Conservation (phyloP, 441 rosid species). For the Melastoma candidum region DNA sequence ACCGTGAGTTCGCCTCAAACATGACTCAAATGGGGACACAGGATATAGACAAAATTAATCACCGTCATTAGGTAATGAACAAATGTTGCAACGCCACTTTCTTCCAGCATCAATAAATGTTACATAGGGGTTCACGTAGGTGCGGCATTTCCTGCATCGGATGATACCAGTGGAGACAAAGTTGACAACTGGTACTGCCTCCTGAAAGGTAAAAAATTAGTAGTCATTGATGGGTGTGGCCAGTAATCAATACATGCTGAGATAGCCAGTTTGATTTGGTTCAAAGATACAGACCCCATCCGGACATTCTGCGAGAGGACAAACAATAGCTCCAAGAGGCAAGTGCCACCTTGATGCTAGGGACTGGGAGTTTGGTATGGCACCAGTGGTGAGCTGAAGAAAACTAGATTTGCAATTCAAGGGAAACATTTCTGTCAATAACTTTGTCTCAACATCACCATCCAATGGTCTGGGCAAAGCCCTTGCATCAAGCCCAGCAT, state of each 20-base stretch:
- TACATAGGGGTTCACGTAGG: conserved; percentile 92
- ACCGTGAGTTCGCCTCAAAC: no score
- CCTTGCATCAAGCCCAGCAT: conserved; percentile 67
- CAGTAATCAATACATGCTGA: conserved; percentile 6
- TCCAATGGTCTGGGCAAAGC: conserved; percentile 91
- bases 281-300: conserved; percentile 64
- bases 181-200: conserved; percentile 89
- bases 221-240: conserved; percentile 14
- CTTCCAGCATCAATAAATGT: conserved; percentile 92
- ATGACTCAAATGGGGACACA: not conserved
- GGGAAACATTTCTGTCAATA: conserved; percentile 51
- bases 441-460: conserved; percentile 73
- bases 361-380: conserved; percentile 89
- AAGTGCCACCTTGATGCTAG: conserved; percentile 97
- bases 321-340: conserved; percentile 97
- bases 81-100: conserved; percentile 98
- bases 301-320: conserved; percentile 96
- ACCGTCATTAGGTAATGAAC: conserved; percentile 92
- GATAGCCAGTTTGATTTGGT: not conserved
- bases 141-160: conserved; percentile 97
- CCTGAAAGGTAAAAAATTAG: conserved; percentile 40
- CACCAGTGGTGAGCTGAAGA: conserved; percentile 76
- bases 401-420: conserved; percentile 80
- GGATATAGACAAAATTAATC: conserved; percentile 1
- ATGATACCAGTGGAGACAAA: conserved; percentile 76